Evolutionary conservation across 2,329 filamentous ascomycete genomes (phyloP), one percentile per base, ranked within the genome.

Genomic region (Hymenoscyphus scutula): DNA sequence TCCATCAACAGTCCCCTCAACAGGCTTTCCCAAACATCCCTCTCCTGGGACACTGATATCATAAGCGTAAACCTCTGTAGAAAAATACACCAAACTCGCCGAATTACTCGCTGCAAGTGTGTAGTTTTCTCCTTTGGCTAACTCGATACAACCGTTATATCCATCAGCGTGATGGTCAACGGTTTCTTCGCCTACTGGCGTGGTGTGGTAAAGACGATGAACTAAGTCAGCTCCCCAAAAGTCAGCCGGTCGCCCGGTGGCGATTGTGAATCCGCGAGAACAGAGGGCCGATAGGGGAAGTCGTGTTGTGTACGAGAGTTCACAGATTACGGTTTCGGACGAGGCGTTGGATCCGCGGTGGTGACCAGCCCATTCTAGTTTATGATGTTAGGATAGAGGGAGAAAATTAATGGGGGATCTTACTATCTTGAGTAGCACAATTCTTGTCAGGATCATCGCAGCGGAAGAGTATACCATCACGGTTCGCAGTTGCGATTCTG

Each of bases 381-480:
- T 89, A 48, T 58, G 13, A 13, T 53, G 29, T 17, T 51, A 48
- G 13, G 17, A 34, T n/a, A n/a, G n/a, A n/a, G n/a, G n/a, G n/a
- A n/a, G n/a, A n/a, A n/a, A n/a, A n/a, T n/a, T n/a, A n/a, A n/a
- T 57, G 15, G 32, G 62, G 51, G 3, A 10, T 71, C 76, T 59
- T 68, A 78, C 77, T 71, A 29, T 81, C 77, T 70, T 79, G 81
- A 11, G 66, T 75, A 69, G 38, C 56, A 51, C 88, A 90, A 76
- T 90, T 90, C 23, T 79, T 76, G 68, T 90, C 88, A 0, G 84
- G 81, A 67, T 90, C 84, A 64, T 91, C 88, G 68, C 88, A 90
- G 23, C 87, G 83, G 78, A 90, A 89, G 19, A 85, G 71, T 54
- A 87, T 78, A 29, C 77, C 79, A 0, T 76, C 76, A 70, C 84